phyloP scores from a whole-genome alignment of 176 grass and related monocot genomes.

The Urochloa ruziziensis region DNA sequence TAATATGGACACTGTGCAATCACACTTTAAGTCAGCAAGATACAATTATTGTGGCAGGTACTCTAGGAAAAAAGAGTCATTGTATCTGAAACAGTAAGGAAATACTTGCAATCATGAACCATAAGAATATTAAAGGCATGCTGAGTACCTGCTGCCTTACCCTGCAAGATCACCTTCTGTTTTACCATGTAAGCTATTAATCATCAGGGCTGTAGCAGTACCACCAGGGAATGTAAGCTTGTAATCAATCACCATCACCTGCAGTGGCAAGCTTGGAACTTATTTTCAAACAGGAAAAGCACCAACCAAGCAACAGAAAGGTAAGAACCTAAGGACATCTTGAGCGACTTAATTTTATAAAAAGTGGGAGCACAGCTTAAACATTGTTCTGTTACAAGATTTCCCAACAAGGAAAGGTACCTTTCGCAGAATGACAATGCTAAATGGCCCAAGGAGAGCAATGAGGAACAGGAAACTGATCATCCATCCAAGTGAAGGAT shows the following conservation, averaged over 20 bases:
- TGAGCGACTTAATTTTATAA: neutral
- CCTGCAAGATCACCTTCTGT: slow-evolving; percentile 28
- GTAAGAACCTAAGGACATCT: neutral
- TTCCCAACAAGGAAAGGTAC: neutral
- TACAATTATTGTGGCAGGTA: neutral
- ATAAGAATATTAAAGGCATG: neutral
- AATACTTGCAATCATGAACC: slow-evolving; percentile 4
- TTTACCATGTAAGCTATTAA: slow-evolving; percentile 48
- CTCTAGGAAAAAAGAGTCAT: neutral
- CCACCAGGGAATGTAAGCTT: slow-evolving; percentile 52
- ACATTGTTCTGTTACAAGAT: neutral
- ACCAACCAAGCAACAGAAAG: neutral
- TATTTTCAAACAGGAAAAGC: neutral
- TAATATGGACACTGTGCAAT: neutral
- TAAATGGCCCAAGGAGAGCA: slow-evolving; percentile 43
- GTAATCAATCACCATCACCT: slow-evolving; percentile 57
- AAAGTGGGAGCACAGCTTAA: neutral
- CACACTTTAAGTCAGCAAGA: neutral
- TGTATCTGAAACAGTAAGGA: neutral
- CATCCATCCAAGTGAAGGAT: slow-evolving; percentile 51
- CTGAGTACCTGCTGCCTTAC: slow-evolving; percentile 19
- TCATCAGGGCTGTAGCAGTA: slow-evolving; percentile 50
- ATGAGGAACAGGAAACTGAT: slow-evolving; percentile 45
- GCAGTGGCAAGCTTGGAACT: neutral
- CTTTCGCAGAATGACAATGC: slow-evolving; percentile 44